Conservation (phyloP, 768 basidiomycete species). For the Steccherinum ochraceum region DNA sequence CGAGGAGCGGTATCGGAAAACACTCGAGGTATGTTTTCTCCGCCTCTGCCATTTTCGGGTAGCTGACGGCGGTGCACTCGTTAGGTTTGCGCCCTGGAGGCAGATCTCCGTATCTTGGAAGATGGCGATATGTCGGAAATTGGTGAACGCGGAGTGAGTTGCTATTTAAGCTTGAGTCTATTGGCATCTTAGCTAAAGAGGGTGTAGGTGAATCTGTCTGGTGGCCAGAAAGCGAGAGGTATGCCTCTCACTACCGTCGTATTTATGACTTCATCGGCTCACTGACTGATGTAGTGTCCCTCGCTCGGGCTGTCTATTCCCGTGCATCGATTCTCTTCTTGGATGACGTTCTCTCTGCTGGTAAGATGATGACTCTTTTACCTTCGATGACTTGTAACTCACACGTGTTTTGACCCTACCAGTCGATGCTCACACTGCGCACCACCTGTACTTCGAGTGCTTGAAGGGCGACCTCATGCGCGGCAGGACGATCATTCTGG, state of each 20-base stretch:
- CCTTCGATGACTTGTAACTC: not conserved
- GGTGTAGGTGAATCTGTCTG: constrained; percentile 40
- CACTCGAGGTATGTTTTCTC: constrained; percentile 48
- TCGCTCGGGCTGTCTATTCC: constrained; percentile 89
- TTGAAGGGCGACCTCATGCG: constrained; percentile 71
- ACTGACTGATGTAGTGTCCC: constrained; percentile 41
- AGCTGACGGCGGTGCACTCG: not conserved
- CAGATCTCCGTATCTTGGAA: constrained; percentile 76
- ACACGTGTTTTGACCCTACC: constrained; percentile 6
- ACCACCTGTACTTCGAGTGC: constrained; percentile 76
- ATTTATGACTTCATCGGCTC: not conserved
- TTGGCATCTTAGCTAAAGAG: not conserved
- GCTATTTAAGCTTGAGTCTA: too few species aligned
- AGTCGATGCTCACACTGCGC: constrained; percentile 85
- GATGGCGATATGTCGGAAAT: constrained; percentile 87
- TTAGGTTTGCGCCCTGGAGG: constrained; percentile 51
- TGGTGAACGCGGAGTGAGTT: constrained; percentile 71
- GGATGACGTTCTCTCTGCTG: constrained; percentile 69
- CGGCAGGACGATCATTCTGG: constrained; percentile 81
- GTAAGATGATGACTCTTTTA: constrained; percentile 17
- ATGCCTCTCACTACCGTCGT: constrained; percentile 1
- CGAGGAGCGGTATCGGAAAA: constrained; percentile 67
- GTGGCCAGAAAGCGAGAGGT: constrained; percentile 54
- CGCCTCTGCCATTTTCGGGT: constrained; percentile 9
- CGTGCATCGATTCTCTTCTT: constrained; percentile 78